Evolutionary conservation across 2,329 filamentous ascomycete species (phyloP).

Genomic region (Alternaria gansuensis): DNA sequence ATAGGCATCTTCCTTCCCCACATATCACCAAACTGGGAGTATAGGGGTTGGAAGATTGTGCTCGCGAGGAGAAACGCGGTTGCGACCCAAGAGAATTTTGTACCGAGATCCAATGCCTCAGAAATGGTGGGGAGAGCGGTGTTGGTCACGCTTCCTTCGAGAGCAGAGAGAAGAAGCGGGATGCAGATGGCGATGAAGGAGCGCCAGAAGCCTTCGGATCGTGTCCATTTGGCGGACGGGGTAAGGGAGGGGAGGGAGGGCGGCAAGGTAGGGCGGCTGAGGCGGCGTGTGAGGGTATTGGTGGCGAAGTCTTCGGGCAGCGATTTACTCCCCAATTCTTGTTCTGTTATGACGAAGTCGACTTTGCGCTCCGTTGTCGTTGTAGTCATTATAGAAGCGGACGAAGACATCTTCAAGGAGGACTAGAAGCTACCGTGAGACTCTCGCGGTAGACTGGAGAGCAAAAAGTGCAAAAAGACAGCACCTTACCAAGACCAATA

Average conservation of each 20-base stretch:
- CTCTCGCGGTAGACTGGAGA: neutral
- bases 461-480: neutral
- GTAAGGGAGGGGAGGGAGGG: constrained; percentile 14
- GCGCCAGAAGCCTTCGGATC: constrained; percentile 41
- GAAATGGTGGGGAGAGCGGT: constrained; percentile 56
- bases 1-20: constrained; percentile 60
- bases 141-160: constrained; percentile 53
- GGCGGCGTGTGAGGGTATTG: neutral
- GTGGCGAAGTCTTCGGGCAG: neutral
- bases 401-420: constrained; percentile 1
- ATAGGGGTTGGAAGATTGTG: constrained; percentile 61
- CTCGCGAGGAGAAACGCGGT: constrained; percentile 42
- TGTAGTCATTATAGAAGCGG: neutral
- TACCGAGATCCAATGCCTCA: constrained; percentile 34
- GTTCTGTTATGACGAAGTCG: neutral
- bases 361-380: constrained; percentile 1
- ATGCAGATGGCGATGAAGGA: constrained; percentile 44
- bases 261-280: constrained; percentile 17
- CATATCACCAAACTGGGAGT: constrained; percentile 62
- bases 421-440: neutral
- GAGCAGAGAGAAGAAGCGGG: constrained; percentile 29
- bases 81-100: constrained; percentile 39
- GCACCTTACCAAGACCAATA: neutral
- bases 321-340: neutral
- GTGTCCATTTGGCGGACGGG: constrained; percentile 24